phyloP scores from a whole-genome alignment of 805 yeast species.

The Candida rishiriensis region DNA sequence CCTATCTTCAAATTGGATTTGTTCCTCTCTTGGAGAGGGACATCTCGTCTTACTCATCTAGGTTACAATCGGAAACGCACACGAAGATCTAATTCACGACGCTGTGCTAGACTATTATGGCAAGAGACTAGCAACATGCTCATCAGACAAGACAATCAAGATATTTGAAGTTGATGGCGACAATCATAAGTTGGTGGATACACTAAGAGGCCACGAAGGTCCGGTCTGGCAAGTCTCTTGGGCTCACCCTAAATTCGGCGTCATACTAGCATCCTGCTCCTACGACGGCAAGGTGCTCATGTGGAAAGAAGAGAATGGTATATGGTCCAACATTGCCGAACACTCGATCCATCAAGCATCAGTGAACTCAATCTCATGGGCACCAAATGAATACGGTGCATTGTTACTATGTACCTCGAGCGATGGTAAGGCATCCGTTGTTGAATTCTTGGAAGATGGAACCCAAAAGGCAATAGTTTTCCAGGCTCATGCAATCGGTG shows the following conservation, averaged over 20 bases:
- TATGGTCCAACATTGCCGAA: conserved; percentile 83
- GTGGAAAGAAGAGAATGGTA: conserved; percentile 91
- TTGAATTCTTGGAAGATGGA: conserved; percentile 89
- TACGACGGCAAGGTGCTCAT: conserved; percentile 92
- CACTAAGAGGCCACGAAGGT: conserved; percentile 91
- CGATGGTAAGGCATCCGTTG: conserved; percentile 87
- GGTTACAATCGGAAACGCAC: conserved; percentile 90
- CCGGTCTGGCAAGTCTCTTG: conserved; percentile 99
- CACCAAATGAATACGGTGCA: conserved; percentile 96
- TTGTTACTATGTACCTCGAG: conserved; percentile 84
- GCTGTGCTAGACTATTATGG: conserved; percentile 98
- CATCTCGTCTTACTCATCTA: conserved; percentile 13
- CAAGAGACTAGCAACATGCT: conserved; percentile 90
- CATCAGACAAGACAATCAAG: conserved; percentile 94
- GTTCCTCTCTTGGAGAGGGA: no score
- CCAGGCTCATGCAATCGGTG: conserved; percentile 90
- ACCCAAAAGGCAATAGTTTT: conserved; percentile 58
- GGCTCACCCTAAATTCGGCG: conserved; percentile 99
- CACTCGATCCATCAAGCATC: conserved; percentile 89
- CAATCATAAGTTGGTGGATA: conserved; percentile 73
- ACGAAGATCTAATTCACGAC: conserved; percentile 90
- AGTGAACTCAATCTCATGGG: conserved; percentile 94
- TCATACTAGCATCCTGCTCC: conserved; percentile 89
- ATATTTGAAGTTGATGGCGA: conserved; percentile 89
- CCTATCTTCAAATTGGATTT: no score